Evolutionary conservation across 805 yeast species (phyloP).

Genomic region (Yarrowia sp.): DNA sequence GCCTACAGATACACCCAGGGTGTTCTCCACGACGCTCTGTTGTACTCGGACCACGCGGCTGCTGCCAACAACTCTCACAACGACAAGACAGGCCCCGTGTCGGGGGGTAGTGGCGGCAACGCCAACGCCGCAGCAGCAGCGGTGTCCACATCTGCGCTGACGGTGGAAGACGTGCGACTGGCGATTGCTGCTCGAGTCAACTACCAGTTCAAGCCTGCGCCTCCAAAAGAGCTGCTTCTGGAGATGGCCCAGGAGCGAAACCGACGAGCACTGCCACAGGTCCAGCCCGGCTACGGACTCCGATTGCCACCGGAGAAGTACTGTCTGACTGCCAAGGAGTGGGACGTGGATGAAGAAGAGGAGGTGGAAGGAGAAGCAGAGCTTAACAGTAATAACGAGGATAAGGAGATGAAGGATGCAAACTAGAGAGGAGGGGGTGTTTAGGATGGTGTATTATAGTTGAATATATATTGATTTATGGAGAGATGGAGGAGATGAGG

Average conservation of each 20-base stretch:
- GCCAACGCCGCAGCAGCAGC: conserved; percentile 34
- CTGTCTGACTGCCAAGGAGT: conserved; percentile 84
- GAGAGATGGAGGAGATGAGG: background rate
- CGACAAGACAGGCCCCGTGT: conserved; percentile 38
- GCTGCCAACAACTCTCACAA: conserved; percentile 38
- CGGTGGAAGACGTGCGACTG: conserved; percentile 88
- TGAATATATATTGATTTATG: background rate
- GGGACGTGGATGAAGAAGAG: conserved; percentile 65
- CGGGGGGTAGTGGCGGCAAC: conserved; percentile 33
- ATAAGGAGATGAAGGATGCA: conserved; percentile 21
- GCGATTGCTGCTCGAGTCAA: conserved; percentile 95
- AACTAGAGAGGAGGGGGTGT: background rate
- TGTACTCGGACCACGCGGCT: conserved; percentile 78
- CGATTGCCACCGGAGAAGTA: conserved; percentile 97
- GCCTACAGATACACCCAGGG: conserved; percentile 87
- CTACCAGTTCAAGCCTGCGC: conserved; percentile 93
- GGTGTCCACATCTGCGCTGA: conserved; percentile 51
- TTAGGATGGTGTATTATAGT: conserved; percentile 1
- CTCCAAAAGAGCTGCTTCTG: conserved; percentile 88
- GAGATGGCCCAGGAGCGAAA: conserved; percentile 94
- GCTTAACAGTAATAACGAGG: conserved; percentile 16
- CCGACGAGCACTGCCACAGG: conserved; percentile 87
- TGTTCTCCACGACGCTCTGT: conserved; percentile 85
- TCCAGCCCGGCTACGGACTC: conserved; percentile 88
- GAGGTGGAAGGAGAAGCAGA: conserved; percentile 39